phyloP scores from a whole-genome alignment of 495 filamentous ascomycete genomes.

The Aspergillus panamensis region DNA sequence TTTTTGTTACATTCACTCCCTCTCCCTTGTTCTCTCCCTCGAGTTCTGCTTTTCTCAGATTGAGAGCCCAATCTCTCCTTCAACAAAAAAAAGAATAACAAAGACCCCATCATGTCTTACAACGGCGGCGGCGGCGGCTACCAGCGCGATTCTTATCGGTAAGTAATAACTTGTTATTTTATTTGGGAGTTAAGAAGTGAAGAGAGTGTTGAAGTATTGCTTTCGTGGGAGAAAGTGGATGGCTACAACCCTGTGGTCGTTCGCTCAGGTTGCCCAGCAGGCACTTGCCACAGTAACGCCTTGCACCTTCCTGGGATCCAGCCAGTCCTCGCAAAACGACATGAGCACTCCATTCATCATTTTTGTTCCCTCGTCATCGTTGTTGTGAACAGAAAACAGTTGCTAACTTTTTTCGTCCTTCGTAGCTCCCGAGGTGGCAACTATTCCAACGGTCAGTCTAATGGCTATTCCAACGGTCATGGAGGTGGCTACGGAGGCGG shows the following conservation, averaged over 20 bases:
- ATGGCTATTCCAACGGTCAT: constrained; percentile 44
- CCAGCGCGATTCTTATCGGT: constrained; percentile 46
- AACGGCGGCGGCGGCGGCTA: constrained; percentile 55
- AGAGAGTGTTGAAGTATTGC: not conserved
- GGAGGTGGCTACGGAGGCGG: constrained; percentile 33
- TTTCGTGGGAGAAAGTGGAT: not conserved
- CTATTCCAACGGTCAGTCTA: constrained; percentile 43
- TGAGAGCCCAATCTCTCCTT: constrained; percentile 11
- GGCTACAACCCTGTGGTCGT: not conserved
- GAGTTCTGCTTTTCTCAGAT: constrained; percentile 7
- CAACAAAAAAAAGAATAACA: constrained; percentile 20
- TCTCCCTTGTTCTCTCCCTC: constrained; percentile 17
- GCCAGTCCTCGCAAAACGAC: not conserved
- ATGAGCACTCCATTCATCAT: not conserved
- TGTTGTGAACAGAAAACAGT: not conserved
- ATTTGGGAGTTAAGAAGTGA: not conserved
- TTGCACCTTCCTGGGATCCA: not conserved
- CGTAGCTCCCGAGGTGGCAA: constrained; percentile 43
- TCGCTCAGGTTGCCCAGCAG: not conserved
- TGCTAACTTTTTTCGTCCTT: constrained; percentile 10
- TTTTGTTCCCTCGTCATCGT: not conserved
- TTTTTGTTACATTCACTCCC: constrained; percentile 15
- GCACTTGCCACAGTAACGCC: not conserved
- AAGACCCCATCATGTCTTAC: constrained; percentile 62
- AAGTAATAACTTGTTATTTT: constrained; percentile 23